Evolutionary conservation across 164 flowering plant species (phyloP).

Genomic region (Aristolochia contorta): DNA sequence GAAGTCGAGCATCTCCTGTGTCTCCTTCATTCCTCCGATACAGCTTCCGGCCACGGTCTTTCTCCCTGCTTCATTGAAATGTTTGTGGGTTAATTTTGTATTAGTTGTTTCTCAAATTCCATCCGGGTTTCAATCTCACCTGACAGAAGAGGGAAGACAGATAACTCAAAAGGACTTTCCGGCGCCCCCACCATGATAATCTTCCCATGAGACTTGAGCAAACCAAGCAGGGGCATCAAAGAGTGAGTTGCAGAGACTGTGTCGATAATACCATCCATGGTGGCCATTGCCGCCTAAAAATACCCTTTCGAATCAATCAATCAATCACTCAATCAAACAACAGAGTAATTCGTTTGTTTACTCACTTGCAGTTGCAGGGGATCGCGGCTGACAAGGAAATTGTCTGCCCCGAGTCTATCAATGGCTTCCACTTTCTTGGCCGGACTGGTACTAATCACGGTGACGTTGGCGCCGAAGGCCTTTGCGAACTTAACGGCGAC

Average conservation of each 20-base stretch:
- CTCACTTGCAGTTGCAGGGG: conserved; percentile 33
- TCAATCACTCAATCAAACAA: no score
- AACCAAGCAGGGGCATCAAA: conserved; percentile 29
- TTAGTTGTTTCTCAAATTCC: no score
- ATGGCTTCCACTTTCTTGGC: conserved; percentile 51
- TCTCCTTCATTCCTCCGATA: conserved; percentile 33
- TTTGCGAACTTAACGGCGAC: conserved; percentile 50
- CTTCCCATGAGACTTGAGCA: conserved; percentile 45
- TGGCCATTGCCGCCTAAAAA: conserved; percentile 35
- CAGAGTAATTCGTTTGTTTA: background rate
- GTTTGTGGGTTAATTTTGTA: no score
- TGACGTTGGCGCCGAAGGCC: conserved; percentile 51
- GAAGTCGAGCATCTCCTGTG: conserved; percentile 37
- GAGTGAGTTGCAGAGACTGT: conserved; percentile 51
- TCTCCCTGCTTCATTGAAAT: conserved; percentile 22
- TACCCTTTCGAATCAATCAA: no score
- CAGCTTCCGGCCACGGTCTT: conserved; percentile 26
- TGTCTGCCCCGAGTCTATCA: conserved; percentile 45
- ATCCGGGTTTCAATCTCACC: no score
- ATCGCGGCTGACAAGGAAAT: conserved; percentile 46
- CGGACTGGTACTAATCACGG: conserved; percentile 62
- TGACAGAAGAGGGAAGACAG: conserved; percentile 25
- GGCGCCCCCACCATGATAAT: conserved; percentile 50
- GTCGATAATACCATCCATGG: conserved; percentile 48
- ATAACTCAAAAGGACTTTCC: conserved; percentile 36